A percentile compares a stretch with the other conserved stretches of the same genome.
Conservation (phyloP, 768 basidiomycete genomes). For the Psilocybe tampanensis region DNA sequence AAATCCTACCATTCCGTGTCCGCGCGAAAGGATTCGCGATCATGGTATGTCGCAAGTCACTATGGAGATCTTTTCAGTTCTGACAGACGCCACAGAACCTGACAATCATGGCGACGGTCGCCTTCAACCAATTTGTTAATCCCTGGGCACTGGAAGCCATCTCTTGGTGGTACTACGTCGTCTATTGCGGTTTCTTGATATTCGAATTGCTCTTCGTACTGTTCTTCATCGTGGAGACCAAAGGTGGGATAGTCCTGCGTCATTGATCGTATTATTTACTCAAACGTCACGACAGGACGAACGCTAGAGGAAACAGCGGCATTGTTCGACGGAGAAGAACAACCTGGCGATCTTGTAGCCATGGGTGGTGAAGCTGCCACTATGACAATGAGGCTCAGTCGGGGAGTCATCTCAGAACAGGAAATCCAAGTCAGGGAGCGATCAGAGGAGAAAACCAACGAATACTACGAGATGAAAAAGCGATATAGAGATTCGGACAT, state of each 20-base stretch:
- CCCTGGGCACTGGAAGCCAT: constrained; percentile 68
- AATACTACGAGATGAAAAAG: constrained; percentile 28
- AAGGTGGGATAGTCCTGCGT: constrained; percentile 38
- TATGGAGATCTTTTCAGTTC: background rate
- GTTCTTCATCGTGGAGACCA: constrained; percentile 61
- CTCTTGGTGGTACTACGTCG: constrained; percentile 63
- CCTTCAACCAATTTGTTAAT: constrained; percentile 82
- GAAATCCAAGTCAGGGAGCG: constrained; percentile 1
- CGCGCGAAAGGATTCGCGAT: constrained; percentile 81
- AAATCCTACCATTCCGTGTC: constrained; percentile 80
- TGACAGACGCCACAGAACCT: constrained; percentile 48
- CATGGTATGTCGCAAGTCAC: constrained; percentile 48
- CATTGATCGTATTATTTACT: background rate
- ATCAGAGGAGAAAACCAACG: constrained; percentile 16
- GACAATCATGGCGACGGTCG: constrained; percentile 62
- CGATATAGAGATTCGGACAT: constrained; percentile 23
- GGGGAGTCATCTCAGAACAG: constrained; percentile 19
- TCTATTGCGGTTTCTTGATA: constrained; percentile 65
- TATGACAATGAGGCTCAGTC: constrained; percentile 34
- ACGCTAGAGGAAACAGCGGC: constrained; percentile 77
- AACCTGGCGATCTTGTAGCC: constrained; percentile 42
- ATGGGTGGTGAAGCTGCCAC: constrained; percentile 53
- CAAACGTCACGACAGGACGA: constrained; percentile 38
- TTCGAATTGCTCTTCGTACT: constrained; percentile 62
- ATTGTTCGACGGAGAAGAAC: constrained; percentile 66